These are phyloP conservation scores for Aureococcus anophagefferens DNA, from an alignment of 108 stramenopile species.

Conservation along the genomic window DNA sequence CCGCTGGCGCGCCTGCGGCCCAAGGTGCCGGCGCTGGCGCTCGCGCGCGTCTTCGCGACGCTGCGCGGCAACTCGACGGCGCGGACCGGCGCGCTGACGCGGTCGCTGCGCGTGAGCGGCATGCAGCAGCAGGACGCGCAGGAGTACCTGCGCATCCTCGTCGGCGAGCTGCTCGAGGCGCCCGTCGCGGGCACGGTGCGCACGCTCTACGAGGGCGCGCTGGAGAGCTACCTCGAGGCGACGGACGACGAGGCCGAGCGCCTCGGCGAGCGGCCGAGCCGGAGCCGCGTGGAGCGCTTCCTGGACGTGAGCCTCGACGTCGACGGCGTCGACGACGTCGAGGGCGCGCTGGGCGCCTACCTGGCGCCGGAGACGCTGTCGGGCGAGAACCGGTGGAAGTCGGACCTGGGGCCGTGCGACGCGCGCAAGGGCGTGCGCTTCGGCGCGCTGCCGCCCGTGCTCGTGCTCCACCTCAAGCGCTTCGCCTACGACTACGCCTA, in stretches of 20 bases:
- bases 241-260: not conserved
- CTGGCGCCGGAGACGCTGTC: conserved; percentile 37
- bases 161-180: not conserved
- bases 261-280: not conserved
- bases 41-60: not conserved
- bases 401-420: not conserved
- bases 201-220: not conserved
- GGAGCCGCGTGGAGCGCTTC: not conserved
- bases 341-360: conserved; percentile 36
- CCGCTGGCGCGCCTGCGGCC: no score
- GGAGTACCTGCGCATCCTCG: not conserved
- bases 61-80: not conserved
- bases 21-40: not conserved
- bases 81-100: not conserved
- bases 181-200: not conserved
- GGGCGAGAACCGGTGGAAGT: conserved; percentile 41
- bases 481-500: conserved; percentile 23
- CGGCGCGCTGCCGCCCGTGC: conserved; percentile 23
- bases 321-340: conserved; percentile 2
- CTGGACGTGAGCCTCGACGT: conserved; percentile 9
- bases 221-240: not conserved
- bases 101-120: not conserved
- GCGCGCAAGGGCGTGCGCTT: conserved; percentile 23
- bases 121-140: not conserved
- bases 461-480: conserved; percentile 36